phyloP scores from a whole-genome alignment of 192 early-diverging fungal species.

The Coemansia sp. region DNA sequence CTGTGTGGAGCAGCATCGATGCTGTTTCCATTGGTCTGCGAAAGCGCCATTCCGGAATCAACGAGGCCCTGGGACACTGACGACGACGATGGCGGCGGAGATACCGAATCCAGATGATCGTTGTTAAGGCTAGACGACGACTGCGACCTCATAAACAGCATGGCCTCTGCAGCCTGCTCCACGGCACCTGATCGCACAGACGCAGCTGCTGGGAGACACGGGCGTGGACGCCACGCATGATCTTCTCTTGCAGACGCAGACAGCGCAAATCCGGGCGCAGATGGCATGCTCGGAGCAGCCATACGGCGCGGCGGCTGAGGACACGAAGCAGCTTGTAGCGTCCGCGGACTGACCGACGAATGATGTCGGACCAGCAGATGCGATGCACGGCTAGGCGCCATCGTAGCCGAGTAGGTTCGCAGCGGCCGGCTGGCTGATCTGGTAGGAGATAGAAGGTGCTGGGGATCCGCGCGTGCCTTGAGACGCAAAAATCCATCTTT shows the following conservation, averaged over 20 bases:
- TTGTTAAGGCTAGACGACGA: neutral
- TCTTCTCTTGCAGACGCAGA: neutral
- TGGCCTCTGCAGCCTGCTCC: slow-evolving; percentile 1
- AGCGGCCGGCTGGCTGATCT: slow-evolving; percentile 3
- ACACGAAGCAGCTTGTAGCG: neutral
- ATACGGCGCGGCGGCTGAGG: neutral
- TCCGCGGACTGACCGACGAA: neutral
- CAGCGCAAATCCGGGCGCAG: neutral
- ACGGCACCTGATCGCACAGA: neutral
- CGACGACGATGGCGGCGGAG: neutral
- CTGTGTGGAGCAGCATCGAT: neutral
- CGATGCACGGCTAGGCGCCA: neutral
- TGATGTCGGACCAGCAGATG: neutral
- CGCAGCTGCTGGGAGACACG: too few relatives aligned
- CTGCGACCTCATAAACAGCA: slow-evolving; percentile 5
- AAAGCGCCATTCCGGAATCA: neutral
- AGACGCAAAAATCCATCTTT: slow-evolving; percentile 46
- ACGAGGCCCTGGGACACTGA: neutral
- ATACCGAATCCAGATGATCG: neutral
- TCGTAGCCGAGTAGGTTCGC: slow-evolving; percentile 39
- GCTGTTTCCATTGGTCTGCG: too few relatives aligned
- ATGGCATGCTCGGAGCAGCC: neutral
- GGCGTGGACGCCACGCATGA: neutral
- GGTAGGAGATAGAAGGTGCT: slow-evolving; percentile 1
- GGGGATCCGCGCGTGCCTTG: slow-evolving; percentile 34